A percentile compares a stretch with the other conserved stretches of the same genome.
Conservation (phyloP, 495 filamentous ascomycete genomes). For the Penicillium lagena region DNA sequence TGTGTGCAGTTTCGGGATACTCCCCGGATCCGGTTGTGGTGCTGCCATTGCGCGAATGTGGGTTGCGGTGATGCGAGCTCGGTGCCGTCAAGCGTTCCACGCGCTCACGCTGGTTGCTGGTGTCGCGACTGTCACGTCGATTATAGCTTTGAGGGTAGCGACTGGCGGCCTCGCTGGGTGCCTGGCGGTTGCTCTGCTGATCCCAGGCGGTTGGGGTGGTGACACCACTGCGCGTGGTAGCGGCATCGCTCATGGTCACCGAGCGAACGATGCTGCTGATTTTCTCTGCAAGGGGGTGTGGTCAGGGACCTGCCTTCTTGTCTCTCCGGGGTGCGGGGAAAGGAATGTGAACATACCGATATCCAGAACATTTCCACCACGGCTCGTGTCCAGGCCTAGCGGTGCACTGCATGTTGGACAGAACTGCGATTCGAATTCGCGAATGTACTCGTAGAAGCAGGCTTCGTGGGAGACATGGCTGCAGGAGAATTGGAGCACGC, state of each 20-base stretch:
- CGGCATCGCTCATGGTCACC: slow-evolving; percentile 61
- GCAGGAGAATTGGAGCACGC: slow-evolving; percentile 94
- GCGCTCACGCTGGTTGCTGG: slow-evolving; percentile 40
- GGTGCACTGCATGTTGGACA: slow-evolving; percentile 95
- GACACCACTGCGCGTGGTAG: slow-evolving; percentile 40
- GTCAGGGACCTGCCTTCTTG: slow-evolving; percentile 2
- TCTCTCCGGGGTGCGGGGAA: background rate
- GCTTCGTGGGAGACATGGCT: slow-evolving; percentile 95
- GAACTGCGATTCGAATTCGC: slow-evolving; percentile 89
- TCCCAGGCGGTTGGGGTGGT: slow-evolving; percentile 59
- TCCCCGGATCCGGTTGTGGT: slow-evolving; percentile 68
- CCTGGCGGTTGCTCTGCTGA: slow-evolving; percentile 39
- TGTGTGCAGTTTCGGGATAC: slow-evolving; percentile 58
- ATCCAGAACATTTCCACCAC: slow-evolving; percentile 91
- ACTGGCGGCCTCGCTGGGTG: slow-evolving; percentile 41
- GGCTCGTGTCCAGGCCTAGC: slow-evolving; percentile 86
- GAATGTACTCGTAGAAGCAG: slow-evolving; percentile 98
- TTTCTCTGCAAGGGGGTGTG: slow-evolving; percentile 58
- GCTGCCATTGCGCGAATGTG: slow-evolving; percentile 65
- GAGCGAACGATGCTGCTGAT: slow-evolving; percentile 91
- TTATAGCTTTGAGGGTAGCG: slow-evolving; percentile 30
- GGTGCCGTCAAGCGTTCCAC: slow-evolving; percentile 52
- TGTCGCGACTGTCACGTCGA: slow-evolving; percentile 53
- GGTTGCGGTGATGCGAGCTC: slow-evolving; percentile 37
- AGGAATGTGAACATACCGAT: slow-evolving; percentile 61